Conservation (phyloP, 1,284 basidiomycete genomes). For the Trichosporon asahii region DNA sequence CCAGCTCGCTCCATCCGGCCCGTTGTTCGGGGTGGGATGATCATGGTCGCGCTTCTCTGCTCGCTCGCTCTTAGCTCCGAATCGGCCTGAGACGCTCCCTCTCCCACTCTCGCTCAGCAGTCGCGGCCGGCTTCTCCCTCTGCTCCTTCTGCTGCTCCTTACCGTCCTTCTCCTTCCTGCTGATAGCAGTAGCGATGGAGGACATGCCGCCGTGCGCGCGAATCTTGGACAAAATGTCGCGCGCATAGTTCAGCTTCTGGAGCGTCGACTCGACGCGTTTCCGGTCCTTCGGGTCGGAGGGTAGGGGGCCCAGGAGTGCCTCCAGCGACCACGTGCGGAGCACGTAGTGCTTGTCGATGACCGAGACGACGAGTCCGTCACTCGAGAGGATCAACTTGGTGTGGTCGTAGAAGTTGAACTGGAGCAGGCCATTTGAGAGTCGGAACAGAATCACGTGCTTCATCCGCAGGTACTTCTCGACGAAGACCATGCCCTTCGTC, state of each 20-base stretch:
- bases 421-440: constrained; percentile 85
- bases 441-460: constrained; percentile 96
- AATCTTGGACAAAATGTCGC: constrained; percentile 39
- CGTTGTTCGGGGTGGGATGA: neutral
- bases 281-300: constrained; percentile 33
- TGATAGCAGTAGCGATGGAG: constrained; percentile 6
- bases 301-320: constrained; percentile 60
- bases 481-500: constrained; percentile 83
- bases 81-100: neutral
- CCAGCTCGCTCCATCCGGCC: no score
- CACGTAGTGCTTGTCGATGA: constrained; percentile 84
- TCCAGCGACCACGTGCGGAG: constrained; percentile 71
- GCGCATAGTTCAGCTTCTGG: constrained; percentile 46
- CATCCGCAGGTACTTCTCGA: constrained; percentile 92
- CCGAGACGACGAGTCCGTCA: constrained; percentile 71
- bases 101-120: neutral
- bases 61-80: neutral
- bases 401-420: constrained; percentile 98
- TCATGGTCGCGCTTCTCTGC: neutral
- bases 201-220: constrained; percentile 24
- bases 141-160: neutral
- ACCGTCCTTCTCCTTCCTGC: constrained; percentile 16
- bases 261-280: constrained; percentile 39
- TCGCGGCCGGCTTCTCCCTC: neutral
- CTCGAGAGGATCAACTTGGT: constrained; percentile 86